phyloP scores from a whole-genome alignment of 441 rosid genomes.

The Flueggea neowawraea region DNA sequence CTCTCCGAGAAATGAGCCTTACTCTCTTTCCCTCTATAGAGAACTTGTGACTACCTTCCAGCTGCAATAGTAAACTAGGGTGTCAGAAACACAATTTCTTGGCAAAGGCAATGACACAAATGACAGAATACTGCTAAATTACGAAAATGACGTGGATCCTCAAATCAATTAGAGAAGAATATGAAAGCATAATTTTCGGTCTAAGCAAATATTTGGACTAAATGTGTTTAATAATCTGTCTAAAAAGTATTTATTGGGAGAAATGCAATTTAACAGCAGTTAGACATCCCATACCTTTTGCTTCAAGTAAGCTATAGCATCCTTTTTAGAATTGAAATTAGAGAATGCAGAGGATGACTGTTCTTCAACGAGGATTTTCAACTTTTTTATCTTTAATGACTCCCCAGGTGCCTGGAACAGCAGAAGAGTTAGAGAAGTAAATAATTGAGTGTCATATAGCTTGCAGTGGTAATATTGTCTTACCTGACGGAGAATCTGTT shows the following conservation, averaged over 20 bases:
- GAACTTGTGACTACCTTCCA: slow-evolving; percentile 69
- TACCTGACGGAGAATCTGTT: slow-evolving; percentile 74
- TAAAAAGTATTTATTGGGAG: not conserved
- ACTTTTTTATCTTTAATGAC: slow-evolving; percentile 68
- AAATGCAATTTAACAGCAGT: too few relatives aligned
- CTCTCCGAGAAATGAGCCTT: slow-evolving; percentile 37
- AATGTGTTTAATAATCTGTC: too few relatives aligned
- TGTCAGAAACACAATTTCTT: too few relatives aligned
- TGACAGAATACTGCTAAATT: too few relatives aligned
- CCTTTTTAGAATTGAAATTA: slow-evolving; percentile 59
- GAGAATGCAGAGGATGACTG: slow-evolving; percentile 50
- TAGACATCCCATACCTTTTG: slow-evolving; percentile 49
- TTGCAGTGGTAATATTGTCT: slow-evolving; percentile 1
- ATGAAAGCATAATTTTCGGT: too few relatives aligned
- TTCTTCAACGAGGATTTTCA: slow-evolving; percentile 67
- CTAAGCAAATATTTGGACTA: too few relatives aligned
- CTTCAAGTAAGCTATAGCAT: slow-evolving; percentile 59
- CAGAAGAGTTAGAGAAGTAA: slow-evolving; percentile 7
- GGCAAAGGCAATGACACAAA: too few relatives aligned
- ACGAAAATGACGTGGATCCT: too few relatives aligned
- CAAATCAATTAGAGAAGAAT: too few relatives aligned
- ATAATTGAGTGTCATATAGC: not conserved
- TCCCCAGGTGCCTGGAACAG: slow-evolving; percentile 60
- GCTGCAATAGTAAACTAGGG: slow-evolving; percentile 37
- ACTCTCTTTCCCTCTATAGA: slow-evolving; percentile 67